A percentile compares a stretch with the other conserved stretches of the same genome.
Conservation (phyloP, 2,329 filamentous ascomycete genomes). For the Penicillium sp. region DNA sequence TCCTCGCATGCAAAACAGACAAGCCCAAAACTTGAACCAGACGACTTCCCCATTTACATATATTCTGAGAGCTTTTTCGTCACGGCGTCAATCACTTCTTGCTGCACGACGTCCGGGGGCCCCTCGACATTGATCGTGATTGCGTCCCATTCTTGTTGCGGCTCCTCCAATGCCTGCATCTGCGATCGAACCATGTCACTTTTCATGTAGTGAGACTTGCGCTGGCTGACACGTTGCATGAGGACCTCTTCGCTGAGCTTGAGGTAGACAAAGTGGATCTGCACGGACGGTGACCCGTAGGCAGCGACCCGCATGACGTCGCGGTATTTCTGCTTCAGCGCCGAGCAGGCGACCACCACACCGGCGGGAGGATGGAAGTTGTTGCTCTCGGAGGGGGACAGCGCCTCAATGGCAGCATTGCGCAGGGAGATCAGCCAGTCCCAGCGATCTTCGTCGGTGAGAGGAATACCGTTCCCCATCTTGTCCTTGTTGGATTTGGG, state of each 20-base stretch:
- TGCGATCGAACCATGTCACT: slow-evolving; percentile 92
- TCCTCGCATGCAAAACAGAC: slow-evolving; percentile 7
- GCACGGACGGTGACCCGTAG: slow-evolving; percentile 66
- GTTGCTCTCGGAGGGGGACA: slow-evolving; percentile 29
- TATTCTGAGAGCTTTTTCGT: slow-evolving; percentile 47
- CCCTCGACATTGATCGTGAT: slow-evolving; percentile 59
- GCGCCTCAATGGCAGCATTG: slow-evolving; percentile 54
- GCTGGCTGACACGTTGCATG: slow-evolving; percentile 64
- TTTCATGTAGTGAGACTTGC: slow-evolving; percentile 91
- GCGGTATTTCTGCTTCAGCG: slow-evolving; percentile 93
- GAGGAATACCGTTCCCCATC: slow-evolving; percentile 75
- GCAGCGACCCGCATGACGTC: slow-evolving; percentile 80
- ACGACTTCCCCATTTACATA: neutral
- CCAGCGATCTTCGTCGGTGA: slow-evolving; percentile 93
- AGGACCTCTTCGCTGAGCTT: slow-evolving; percentile 70
- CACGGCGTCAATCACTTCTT: slow-evolving; percentile 55
- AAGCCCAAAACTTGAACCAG: neutral
- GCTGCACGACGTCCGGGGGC: slow-evolving; percentile 53
- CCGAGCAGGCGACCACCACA: slow-evolving; percentile 94
- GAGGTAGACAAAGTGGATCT: slow-evolving; percentile 89
- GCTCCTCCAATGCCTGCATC: slow-evolving; percentile 79
- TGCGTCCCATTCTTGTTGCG: slow-evolving; percentile 66
- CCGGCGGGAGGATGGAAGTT: slow-evolving; percentile 53
- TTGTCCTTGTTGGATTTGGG: slow-evolving; percentile 73
- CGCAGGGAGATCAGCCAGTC: slow-evolving; percentile 85